Evolutionary conservation across 768 basidiomycete genomes (phyloP), one percentile per base, ranked within the genome.

Genomic region (Aureoboletus auriporus): DNA sequence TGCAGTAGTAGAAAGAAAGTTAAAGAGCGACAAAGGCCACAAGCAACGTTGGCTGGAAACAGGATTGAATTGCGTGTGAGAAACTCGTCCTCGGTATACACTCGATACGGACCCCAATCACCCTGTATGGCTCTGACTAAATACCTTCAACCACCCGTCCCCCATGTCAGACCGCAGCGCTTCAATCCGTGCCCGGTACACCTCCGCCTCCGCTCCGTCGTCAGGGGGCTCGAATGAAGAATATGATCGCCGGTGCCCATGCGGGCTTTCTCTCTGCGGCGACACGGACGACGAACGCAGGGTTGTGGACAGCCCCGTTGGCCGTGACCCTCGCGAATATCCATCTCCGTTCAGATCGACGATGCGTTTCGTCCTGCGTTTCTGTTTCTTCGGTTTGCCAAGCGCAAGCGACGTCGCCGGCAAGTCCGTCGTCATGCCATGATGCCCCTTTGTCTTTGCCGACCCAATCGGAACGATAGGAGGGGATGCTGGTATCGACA

Each of bases 91-190:
- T n/a, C n/a, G n/a, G n/a, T 23, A 23, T 23, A 23, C 20, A 23
- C 20, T 23, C 20, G 4, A 4, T 13, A 33, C 9, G 58, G 63
- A 68, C 66, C 66, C 67, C 66, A 13, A 48, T 36, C 65, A 67
- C 67, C 49, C 46, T 4, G n/a, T 63, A 60, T 23, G 20, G 20
- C 47, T 82, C 70, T 88, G 84, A 50, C 80, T 87, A 58, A 87
- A 83, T 30, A 93, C 89, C 65, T 86, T 87, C 60, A 94, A 60
- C 90, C 89, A 94, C 9, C 83, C 82, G 20, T 93, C 92, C 2
- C 92, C 92, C 76, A 93, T 91, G 59, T 94, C 92, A 50, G 80
- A 76, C 65, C 89, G 83, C 64, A 94, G 59, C 14, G 84, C 84
- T 71, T 93, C 92, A 43, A 94, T 86, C 57, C 76, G 76, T 47